These are phyloP conservation scores for Malania oleifera DNA, from an alignment of 164 flowering plant species.

Conservation along the genomic window DNA sequence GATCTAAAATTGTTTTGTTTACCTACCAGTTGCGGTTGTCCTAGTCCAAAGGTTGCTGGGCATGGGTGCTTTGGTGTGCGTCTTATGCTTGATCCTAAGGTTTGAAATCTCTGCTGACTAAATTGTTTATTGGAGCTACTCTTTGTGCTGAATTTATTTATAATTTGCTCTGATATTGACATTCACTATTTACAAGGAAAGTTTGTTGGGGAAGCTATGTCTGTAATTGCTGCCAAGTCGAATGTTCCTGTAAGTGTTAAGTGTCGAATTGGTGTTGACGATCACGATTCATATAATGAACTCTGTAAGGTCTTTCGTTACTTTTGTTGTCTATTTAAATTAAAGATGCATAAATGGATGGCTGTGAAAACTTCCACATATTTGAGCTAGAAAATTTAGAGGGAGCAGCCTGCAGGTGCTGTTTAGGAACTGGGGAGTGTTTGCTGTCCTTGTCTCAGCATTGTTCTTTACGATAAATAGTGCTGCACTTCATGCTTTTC, in stretches of 20 bases:
- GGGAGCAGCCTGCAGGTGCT: background rate
- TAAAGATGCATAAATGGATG: background rate
- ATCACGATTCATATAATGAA: constrained; percentile 89
- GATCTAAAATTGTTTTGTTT: constrained; percentile 1
- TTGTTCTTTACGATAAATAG: too few species aligned
- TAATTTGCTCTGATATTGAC: constrained; percentile 27
- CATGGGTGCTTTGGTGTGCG: constrained; percentile 96
- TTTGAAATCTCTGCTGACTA: constrained; percentile 15
- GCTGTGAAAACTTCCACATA: background rate
- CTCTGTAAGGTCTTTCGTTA: constrained; percentile 61
- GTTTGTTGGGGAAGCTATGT: constrained; percentile 98
- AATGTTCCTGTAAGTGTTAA: constrained; percentile 91
- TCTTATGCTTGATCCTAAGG: constrained; percentile 95
- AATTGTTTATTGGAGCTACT: background rate
- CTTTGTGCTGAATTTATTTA: constrained; percentile 7
- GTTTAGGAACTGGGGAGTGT: background rate
- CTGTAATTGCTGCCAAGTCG: constrained; percentile 81
- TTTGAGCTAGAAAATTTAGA: background rate
- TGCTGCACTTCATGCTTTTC: too few species aligned
- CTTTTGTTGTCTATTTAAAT: background rate
- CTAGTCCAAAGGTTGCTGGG: constrained; percentile 91
- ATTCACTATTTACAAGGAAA: constrained; percentile 49
- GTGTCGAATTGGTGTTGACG: constrained; percentile 94
- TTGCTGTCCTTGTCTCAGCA: too few species aligned
- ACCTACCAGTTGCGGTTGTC: constrained; percentile 85